These are phyloP conservation scores for Rhodotorula taiwanensis DNA, from an alignment of 768 basidiomycete species.

Conservation along the genomic window DNA sequence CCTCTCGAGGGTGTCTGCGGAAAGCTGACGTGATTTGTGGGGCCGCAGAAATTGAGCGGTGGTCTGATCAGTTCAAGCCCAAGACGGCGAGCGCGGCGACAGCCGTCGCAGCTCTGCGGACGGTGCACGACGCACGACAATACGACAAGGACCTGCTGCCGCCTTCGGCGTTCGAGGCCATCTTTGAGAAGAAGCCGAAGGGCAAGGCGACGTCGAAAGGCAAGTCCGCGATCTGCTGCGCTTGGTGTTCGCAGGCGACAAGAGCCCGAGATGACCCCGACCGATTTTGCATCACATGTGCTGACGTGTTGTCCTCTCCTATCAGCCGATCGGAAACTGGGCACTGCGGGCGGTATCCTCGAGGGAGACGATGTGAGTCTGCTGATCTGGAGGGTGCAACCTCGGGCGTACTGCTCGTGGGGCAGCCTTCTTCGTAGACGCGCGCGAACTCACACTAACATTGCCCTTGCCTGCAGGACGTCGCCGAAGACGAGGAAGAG, in stretches of 20 bases:
- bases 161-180: conserved; percentile 20
- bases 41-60: conserved; percentile 31
- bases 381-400: too few relatives aligned
- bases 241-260: too few relatives aligned
- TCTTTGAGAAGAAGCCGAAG: conserved; percentile 25
- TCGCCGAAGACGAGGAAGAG: conserved; percentile 1
- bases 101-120: neutral
- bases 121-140: conserved; percentile 7
- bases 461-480: neutral
- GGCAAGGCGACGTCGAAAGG: conserved; percentile 1
- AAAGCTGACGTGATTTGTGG: neutral
- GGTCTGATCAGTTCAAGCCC: conserved; percentile 33
- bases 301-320: neutral
- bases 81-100: conserved; percentile 5
- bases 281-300: neutral
- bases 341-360: conserved; percentile 9
- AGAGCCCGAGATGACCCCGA: too few relatives aligned
- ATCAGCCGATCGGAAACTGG: conserved; percentile 7
- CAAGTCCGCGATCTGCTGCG: neutral
- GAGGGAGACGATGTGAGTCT: conserved; percentile 31
- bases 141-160: conserved; percentile 28
- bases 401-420: too few relatives aligned
- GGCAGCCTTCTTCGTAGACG: neutral
- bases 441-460: neutral
- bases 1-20: neutral